Evolutionary conservation across 805 yeast species (phyloP), one percentile per base, ranked within the genome.

Genomic region (Cyberlindnera nakhonratchasimensis): DNA sequence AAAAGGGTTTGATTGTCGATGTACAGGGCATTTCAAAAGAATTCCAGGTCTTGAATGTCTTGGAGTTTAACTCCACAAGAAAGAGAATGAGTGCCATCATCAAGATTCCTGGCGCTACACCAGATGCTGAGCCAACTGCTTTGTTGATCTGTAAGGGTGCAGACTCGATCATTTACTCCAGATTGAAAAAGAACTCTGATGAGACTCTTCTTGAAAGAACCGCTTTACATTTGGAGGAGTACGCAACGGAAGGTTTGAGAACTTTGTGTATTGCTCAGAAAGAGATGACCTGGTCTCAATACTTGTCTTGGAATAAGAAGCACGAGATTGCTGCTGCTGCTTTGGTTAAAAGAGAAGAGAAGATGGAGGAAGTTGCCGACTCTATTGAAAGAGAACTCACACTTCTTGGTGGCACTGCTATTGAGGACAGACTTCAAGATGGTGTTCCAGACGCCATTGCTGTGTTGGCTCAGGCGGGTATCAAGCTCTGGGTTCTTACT

Each of bases 31-130:
- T 69, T 37, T 71, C 73, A 46, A 79, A 80, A 55, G 90, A 85
- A 51, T 84, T 77, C 58, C 86, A 83, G 57, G 69, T 86, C 24
- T 62, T 86, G 46, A 85, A 84, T 54, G 74, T 80, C 17, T 63
- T 86, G 49, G 93, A 85, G 55, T 86, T 86, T 64, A 86, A 86
- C 54, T 85, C 93, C 7, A 82, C 93, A 0, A 78, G 95, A 69
- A 85, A 85, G 66, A 80, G 95, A 72, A 85, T 85, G 95, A 82
- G 90, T 72, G 84, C 86, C 13, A 80, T 85, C 49, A 72, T 85
- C 29, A 83, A 82, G 59, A 69, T 86, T 30, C 48, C 48, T 23
- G 42, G 42, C 17, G 42, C 28, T 5, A 44, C 39, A 2, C 39
- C 40, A 25, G 69, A 69, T 30, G 66, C 64, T 31, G 73, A 74